Conservation (phyloP, 192 early-diverging fungal genomes). For the Podila verticillata region DNA sequence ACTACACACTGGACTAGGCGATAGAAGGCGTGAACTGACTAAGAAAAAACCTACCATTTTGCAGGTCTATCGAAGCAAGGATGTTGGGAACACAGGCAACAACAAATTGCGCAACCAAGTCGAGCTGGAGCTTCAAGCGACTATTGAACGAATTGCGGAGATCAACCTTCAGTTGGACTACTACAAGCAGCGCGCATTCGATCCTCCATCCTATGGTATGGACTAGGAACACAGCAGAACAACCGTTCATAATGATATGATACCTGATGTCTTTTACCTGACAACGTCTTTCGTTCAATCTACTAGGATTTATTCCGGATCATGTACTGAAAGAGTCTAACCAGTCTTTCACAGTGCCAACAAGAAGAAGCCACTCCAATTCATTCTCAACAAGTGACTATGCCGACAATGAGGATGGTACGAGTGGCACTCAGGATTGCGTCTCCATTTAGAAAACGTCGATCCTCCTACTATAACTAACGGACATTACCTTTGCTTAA, state of each 20-base stretch:
- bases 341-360: conserved; percentile 13
- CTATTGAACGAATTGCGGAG: conserved; percentile 27
- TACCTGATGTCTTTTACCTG: not conserved
- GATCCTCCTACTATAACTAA: not conserved
- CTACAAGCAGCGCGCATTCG: conserved; percentile 44
- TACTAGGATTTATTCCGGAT: conserved; percentile 32
- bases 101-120: conserved; percentile 45
- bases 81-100: conserved; percentile 35
- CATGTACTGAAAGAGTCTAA: conserved; percentile 32
- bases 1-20: not conserved
- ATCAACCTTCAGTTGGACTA: conserved; percentile 41
- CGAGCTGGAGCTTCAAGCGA: conserved; percentile 31
- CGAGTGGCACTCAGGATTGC: not conserved
- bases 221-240: too few species aligned
- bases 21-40: not conserved
- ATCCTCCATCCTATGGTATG: conserved; percentile 40
- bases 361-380: conserved; percentile 47
- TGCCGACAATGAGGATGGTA: conserved; percentile 52
- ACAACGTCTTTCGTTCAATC: not conserved
- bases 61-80: conserved; percentile 36
- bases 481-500: not conserved
- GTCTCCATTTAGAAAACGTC: not conserved
- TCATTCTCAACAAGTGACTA: conserved; percentile 49
- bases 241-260: too few species aligned
- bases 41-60: not conserved